Base-by-base conservation (phyloP, 2,329 filamentous ascomycete genomes). In the Seiridium unicorne region DNA sequence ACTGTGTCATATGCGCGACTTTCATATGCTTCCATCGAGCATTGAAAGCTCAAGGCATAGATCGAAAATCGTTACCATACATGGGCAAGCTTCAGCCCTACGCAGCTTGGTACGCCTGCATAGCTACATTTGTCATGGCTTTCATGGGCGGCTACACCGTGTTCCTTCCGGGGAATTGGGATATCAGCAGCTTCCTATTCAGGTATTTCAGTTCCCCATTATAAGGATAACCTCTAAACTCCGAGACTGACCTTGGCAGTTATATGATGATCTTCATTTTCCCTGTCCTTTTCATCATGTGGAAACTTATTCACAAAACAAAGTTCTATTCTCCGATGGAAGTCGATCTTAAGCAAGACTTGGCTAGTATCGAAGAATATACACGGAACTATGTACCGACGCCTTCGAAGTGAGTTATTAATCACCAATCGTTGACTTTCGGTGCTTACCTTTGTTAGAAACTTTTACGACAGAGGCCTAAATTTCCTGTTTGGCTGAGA, bases 141-240 rank as follows among this genome's bases (percentile, higher is more conserved):
- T 86, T 93, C 65, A 86, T 93, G 1, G 86, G 89, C 7, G 91
- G 91, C 0, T 94, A 93, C 63, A 83, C 87, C 0, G 89, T 93
- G 1, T 95, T 94, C 67, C 71, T 93, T 51, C 87, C 89, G 0
- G 78, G 83, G 0, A 80, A 82, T 4, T 94, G 89, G 91, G 81
- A 85, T 61, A 70, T 89, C 0, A 82, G 88, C 5, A 86, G 84
- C 5, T 95, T 94, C 71, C 73, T 94, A 35, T 92, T 92, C 73
- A 89, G 87, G 73, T 86, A 66, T 77, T 26, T 3, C 48, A 51
- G 10, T 10, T 34, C n/a, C 10, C 6, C 32, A 36, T 13, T 26
- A 38, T 18, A 53, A 3, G 7, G 1, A 1, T n/a, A 35, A 8
- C 34, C 5, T 18, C 32, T 9, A 18, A 26, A 44, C 18, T 6